phyloP scores from a whole-genome alignment of 805 yeast species.

The Saccharomycopsis sp. region DNA sequence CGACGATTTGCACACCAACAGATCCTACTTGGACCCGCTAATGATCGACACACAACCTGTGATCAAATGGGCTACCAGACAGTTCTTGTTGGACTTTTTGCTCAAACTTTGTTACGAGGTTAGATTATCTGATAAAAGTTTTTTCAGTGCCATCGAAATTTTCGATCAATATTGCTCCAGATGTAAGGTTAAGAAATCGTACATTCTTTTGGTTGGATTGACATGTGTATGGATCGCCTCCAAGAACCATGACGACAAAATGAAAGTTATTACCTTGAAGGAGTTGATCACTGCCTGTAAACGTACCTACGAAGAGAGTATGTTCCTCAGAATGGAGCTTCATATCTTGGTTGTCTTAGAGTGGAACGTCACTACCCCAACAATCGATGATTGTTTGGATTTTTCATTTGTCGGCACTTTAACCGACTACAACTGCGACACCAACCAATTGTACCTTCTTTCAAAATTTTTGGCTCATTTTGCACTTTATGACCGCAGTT shows the following conservation, averaged over 20 bases:
- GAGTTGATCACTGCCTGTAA: conserved; percentile 66
- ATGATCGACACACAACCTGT: conserved; percentile 86
- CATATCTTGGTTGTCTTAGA: conserved; percentile 55
- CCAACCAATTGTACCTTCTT: conserved; percentile 23
- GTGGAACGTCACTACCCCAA: conserved; percentile 39
- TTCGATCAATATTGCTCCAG: conserved; percentile 83
- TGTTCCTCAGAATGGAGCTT: conserved; percentile 47
- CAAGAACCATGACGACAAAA: conserved; percentile 65
- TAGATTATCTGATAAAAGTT: conserved; percentile 33
- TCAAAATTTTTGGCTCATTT: conserved; percentile 50
- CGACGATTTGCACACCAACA: background rate
- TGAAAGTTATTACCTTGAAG: conserved; percentile 55
- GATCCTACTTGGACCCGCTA: conserved; percentile 32
- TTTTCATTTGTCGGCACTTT: conserved; percentile 4
- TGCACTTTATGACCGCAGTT: conserved; percentile 43
- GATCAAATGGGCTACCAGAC: conserved; percentile 71
- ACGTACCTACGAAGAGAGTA: conserved; percentile 23
- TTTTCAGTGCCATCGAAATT: conserved; percentile 60
- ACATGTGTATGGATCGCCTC: conserved; percentile 88
- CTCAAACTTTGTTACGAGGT: conserved; percentile 42
- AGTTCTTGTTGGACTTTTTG: conserved; percentile 72
- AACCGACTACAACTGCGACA: background rate
- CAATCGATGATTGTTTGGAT: conserved; percentile 18
- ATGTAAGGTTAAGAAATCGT: conserved; percentile 71
- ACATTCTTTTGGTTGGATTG: conserved; percentile 80